A percentile compares a stretch with the other conserved stretches of the same genome.
These are phyloP conservation scores for Aphanomyces euteiches DNA, from an alignment of 352 stramenopile genomes.

Conservation along the genomic window DNA sequence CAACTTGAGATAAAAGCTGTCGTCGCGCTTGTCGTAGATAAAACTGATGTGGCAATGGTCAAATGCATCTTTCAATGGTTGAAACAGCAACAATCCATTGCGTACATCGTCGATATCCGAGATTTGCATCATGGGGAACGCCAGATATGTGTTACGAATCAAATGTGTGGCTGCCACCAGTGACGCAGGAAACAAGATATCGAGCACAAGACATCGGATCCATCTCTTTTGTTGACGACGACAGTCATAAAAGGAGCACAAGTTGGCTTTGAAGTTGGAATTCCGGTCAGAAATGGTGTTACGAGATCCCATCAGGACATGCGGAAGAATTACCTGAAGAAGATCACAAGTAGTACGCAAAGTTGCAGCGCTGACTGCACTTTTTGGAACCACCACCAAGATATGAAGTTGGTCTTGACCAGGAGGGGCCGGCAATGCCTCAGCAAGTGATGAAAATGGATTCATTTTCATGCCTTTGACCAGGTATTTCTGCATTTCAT, in stretches of 20 bases:
- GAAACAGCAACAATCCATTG: constrained; percentile 32
- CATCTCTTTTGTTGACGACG: not conserved
- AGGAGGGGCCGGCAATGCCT: no score
- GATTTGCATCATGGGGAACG: not conserved
- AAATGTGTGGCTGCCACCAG: not conserved
- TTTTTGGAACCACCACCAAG: not conserved
- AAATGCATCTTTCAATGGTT: constrained; percentile 29
- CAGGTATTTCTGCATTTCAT: no score
- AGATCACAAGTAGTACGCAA: no score
- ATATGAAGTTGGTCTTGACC: no score
- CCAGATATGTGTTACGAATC: not conserved
- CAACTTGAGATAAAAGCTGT: constrained; percentile 26
- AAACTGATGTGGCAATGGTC: constrained; percentile 32
- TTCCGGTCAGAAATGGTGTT: not conserved
- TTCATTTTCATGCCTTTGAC: no score
- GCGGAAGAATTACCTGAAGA: not conserved
- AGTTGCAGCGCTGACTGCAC: not conserved
- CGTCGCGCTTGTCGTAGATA: constrained; percentile 15
- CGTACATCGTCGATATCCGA: constrained; percentile 28
- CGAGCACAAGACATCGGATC: not conserved
- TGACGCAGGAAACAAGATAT: not conserved
- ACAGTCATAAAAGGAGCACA: not conserved
- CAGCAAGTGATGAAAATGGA: no score
- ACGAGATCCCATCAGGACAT: not conserved
- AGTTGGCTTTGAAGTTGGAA: not conserved